Percentiles rank a stretch among this genome's conserved stretches.
Evolutionary conservation across 768 basidiomycete species (phyloP).

Genomic region (Postia placenta): DNA sequence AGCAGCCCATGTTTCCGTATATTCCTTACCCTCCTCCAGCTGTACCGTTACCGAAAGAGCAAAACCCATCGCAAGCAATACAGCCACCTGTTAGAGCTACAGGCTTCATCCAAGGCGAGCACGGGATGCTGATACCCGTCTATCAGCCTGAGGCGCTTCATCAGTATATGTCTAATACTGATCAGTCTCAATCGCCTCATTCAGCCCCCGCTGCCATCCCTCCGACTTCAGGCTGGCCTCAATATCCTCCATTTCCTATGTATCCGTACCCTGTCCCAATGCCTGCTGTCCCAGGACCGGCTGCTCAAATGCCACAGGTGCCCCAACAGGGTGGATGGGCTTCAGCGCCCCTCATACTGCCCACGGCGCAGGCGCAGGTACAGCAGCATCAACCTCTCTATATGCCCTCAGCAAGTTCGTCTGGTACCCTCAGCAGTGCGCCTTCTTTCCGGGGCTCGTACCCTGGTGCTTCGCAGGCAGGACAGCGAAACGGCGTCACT

Average conservation of each 20-base stretch:
- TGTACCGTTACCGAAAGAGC: neutral
- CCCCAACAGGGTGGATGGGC: conserved; percentile 1
- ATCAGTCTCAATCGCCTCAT: conserved; percentile 26
- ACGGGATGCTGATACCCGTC: conserved; percentile 64
- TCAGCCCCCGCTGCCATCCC: neutral
- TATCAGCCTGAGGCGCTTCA: conserved; percentile 68
- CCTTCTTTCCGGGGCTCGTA: conserved; percentile 6
- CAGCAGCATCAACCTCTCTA: neutral
- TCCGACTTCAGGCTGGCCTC: neutral
- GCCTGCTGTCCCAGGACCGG: neutral
- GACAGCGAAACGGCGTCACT: neutral
- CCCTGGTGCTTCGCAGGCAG: neutral
- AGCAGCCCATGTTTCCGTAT: conserved; percentile 6
- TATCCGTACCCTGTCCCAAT: conserved; percentile 8
- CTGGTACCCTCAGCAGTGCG: conserved; percentile 5
- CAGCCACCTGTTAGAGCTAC: conserved; percentile 59
- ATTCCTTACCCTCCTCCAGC: conserved; percentile 5
- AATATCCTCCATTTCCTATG: conserved; percentile 4
- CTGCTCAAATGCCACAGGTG: neutral
- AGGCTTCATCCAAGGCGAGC: conserved; percentile 68
- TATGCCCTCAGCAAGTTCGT: conserved; percentile 2
- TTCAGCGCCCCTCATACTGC: neutral
- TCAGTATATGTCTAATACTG: conserved; percentile 49
- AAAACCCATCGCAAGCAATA: neutral
- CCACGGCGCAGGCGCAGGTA: neutral